Evolutionary conservation across 1,284 basidiomycete species (phyloP).

Genomic region (Malassezia restricta): DNA sequence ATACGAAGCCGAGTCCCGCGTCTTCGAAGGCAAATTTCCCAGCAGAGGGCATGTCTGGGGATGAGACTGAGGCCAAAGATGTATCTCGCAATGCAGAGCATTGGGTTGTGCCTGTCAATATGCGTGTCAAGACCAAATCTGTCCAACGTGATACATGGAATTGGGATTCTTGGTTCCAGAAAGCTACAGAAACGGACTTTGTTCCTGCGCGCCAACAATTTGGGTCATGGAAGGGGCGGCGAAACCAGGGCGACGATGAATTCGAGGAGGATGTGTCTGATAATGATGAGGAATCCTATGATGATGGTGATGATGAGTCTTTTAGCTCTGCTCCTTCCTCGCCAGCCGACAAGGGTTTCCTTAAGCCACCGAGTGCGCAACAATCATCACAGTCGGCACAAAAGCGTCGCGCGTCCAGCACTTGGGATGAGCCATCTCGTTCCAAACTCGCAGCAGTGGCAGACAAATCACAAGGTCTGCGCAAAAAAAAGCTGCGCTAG

Average conservation of each 20-base stretch:
- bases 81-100: background rate
- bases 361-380: constrained; percentile 9
- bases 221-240: background rate
- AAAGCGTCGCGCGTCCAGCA: background rate
- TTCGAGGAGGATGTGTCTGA: background rate
- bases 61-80: background rate
- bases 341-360: background rate
- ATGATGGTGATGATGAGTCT: constrained; percentile 10
- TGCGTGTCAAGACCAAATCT: background rate
- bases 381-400: too few species aligned
- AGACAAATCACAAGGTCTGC: constrained; percentile 1
- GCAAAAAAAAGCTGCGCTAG: background rate
- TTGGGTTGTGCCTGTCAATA: constrained; percentile 9
- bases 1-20: background rate
- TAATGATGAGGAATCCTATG: constrained; percentile 5
- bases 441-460: background rate
- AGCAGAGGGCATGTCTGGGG: background rate
- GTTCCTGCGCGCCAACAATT: background rate
- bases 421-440: too few species aligned
- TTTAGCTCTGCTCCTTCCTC: background rate
- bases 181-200: background rate
- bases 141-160: background rate
- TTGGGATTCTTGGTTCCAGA: constrained; percentile 11
- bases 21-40: background rate
- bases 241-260: background rate